Conservation (phyloP, 2,329 filamentous ascomycete species). For the Cordyceps fumosorosea region DNA sequence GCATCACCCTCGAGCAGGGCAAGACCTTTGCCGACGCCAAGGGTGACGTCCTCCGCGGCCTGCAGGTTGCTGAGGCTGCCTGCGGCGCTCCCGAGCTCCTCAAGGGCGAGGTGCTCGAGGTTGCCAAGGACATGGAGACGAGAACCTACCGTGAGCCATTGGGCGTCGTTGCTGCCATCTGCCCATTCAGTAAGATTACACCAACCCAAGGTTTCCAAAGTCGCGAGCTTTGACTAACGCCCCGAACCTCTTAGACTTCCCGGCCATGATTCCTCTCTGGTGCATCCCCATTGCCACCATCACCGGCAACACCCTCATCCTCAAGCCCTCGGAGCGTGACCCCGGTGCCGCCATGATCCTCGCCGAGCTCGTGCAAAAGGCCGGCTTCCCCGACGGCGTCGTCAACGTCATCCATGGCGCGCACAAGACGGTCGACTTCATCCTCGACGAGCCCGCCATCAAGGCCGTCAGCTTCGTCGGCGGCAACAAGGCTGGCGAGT, state of each 20-base stretch:
- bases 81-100: slow-evolving; percentile 75
- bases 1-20: slow-evolving; percentile 81
- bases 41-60: slow-evolving; percentile 73
- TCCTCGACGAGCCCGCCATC: slow-evolving; percentile 77
- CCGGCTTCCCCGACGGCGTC: slow-evolving; percentile 75
- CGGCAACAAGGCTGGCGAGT: slow-evolving; percentile 81
- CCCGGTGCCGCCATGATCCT: slow-evolving; percentile 82
- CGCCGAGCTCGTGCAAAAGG: slow-evolving; percentile 70
- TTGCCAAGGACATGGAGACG: slow-evolving; percentile 87
- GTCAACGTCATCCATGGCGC: slow-evolving; percentile 79
- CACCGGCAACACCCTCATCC: slow-evolving; percentile 74
- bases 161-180: slow-evolving; percentile 76
- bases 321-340: slow-evolving; percentile 83
- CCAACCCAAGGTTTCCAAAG: background rate
- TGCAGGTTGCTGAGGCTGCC: slow-evolving; percentile 80
- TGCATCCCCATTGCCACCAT: slow-evolving; percentile 79
- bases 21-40: slow-evolving; percentile 81
- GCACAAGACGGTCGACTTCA: slow-evolving; percentile 76
- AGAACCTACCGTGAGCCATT: slow-evolving; percentile 74
- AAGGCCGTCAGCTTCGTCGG: slow-evolving; percentile 85
- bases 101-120: slow-evolving; percentile 77
- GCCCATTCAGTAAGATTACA: slow-evolving; percentile 68
- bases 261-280: slow-evolving; percentile 91
- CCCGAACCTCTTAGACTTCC: slow-evolving; percentile 57
- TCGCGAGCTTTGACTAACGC: slow-evolving; percentile 10